Evolutionary conservation across 352 stramenopile genomes (phyloP), one percentile per base, ranked within the genome.

Genomic region (Achlya hypogyna): DNA sequence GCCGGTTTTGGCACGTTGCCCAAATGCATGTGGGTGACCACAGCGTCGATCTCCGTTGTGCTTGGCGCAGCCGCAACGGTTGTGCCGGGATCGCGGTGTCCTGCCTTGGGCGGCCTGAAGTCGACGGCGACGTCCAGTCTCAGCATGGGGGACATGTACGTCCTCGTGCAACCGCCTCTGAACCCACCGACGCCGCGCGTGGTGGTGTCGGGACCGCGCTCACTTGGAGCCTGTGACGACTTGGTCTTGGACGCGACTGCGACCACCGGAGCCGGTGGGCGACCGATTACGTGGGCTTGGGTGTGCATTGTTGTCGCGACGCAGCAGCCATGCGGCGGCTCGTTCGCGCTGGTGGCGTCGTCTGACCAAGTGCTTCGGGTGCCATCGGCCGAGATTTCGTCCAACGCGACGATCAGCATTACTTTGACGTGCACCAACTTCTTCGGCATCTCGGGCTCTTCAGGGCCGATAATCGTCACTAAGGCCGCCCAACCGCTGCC

Each of bases 181-280:
- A 74, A 77, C 0, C 62, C 81, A 35, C 81, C 76, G 0, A 62
- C 79, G 2, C 81, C 81, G 32, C 32, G 78, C 16, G 75, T 75
- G 14, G 40, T 77, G 31, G 71, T 89, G 0, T 86, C 63, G 29
- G 81, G 81, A 0, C 72, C 72, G 14, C 74, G 66, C 5, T 86
- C 77, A 0, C 69, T 89, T 4, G 81, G 81, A 20, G 78, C 71
- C 32, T 89, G 78, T 34, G 81, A 89, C 27, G 74, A 85, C 65
- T 59, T 87, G 9, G 78, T 79, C 22, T 70, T 89, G 9, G 81
- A 89, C 51, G 81, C 73, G 0, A 84, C 77, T 0, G 68, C 69
- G 20, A 87, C 81, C 0, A 78, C 76, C 0, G 81, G 81, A 32
- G 83, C 77, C 0, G 78, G 81, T 34, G 81, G 81, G 10, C 78